Evolutionary conservation across 139 green algal genomes (phyloP).

Genomic region (Trebouxia sp.): DNA sequence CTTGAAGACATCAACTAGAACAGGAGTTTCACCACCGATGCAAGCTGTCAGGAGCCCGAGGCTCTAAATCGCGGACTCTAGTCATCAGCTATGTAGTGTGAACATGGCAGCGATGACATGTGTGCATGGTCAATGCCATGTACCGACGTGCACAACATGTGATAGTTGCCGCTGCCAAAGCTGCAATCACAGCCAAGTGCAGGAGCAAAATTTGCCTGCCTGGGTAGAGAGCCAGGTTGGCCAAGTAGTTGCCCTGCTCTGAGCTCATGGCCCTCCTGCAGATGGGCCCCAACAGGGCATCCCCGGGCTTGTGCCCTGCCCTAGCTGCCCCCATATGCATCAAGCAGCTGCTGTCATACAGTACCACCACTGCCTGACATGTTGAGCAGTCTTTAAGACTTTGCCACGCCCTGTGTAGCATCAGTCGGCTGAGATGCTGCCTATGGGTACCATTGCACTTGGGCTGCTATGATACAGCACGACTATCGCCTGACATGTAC

Average conservation of each 20-base stretch:
- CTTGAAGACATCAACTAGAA: too few relatives aligned
- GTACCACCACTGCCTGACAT: slow-evolving; percentile 55
- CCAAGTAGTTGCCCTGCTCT: slow-evolving; percentile 82
- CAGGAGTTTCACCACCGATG: too few relatives aligned
- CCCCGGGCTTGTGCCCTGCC: slow-evolving; percentile 18
- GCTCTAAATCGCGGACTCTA: too few relatives aligned
- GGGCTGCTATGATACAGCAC: slow-evolving; percentile 56
- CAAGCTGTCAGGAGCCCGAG: too few relatives aligned
- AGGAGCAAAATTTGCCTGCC: slow-evolving; percentile 32
- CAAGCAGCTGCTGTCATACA: slow-evolving; percentile 58
- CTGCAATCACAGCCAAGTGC: not conserved
- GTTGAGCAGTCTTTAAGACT: slow-evolving; percentile 54
- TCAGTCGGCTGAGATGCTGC: too few relatives aligned
- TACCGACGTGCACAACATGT: too few relatives aligned
- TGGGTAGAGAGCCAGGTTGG: slow-evolving; percentile 90
- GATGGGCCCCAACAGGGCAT: slow-evolving; percentile 61
- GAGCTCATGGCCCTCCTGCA: slow-evolving; percentile 54
- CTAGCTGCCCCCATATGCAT: slow-evolving; percentile 38
- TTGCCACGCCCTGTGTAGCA: slow-evolving; percentile 60
- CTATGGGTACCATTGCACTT: too few relatives aligned
- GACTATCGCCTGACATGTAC: slow-evolving; percentile 56
- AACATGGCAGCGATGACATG: too few relatives aligned
- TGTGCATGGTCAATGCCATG: too few relatives aligned
- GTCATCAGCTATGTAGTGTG: too few relatives aligned
- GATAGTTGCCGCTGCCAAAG: too few relatives aligned